Base-by-base conservation (phyloP, 2,329 filamentous ascomycete species). In the Emergomyces africanus region DNA sequence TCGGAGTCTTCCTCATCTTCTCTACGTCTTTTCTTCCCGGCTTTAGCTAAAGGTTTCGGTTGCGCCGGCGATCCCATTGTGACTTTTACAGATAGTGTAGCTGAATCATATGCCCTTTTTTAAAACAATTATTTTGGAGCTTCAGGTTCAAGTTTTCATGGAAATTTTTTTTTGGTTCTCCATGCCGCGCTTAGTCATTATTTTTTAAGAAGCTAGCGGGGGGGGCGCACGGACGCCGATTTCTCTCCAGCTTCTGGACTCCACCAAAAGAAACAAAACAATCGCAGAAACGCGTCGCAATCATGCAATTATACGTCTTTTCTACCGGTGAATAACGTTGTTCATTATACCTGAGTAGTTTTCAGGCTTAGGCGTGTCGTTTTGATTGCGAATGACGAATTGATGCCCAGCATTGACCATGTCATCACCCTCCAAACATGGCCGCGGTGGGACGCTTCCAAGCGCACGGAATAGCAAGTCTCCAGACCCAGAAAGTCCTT, bases 1-100 rank as follows among this genome's bases (percentile, higher is more conserved):
- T n/a, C 25, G 28, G 12, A 18, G 41, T 44, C 54, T 42, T 70
- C 69, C 55, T 69, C 67, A 57, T 72, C 61, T 42, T 60, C 60
- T 37, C 54, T 57, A n/a, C 57, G 61, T 28, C 59, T 53, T 37
- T 63, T 62, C 23, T 59, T 58, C 12, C 41, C 50, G 4, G n/a
- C 35, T 35, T 58, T 54, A 30, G 55, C 9, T 25, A 25, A 5
- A n/a, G 14, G 23, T 44, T 55, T 44, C 37, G 25, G 28, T 25
- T 42, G 33, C 37, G 23, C 41, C 2, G 54, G 25, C 23, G 6
- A n/a, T 1, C 37, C 37, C 54, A 55, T 55, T 28, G 20, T 14
- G 18, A 15, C 15, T 33, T 25, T n/a, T 12, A 30, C 42, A 23
- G 33, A 18, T 28, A n/a, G 23, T 14, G 51, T 30, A 25, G 51